Evolutionary conservation across 2,329 filamentous ascomycete genomes (phyloP), one percentile per base, ranked within the genome.

Genomic region (Talaromyces funiculosus): DNA sequence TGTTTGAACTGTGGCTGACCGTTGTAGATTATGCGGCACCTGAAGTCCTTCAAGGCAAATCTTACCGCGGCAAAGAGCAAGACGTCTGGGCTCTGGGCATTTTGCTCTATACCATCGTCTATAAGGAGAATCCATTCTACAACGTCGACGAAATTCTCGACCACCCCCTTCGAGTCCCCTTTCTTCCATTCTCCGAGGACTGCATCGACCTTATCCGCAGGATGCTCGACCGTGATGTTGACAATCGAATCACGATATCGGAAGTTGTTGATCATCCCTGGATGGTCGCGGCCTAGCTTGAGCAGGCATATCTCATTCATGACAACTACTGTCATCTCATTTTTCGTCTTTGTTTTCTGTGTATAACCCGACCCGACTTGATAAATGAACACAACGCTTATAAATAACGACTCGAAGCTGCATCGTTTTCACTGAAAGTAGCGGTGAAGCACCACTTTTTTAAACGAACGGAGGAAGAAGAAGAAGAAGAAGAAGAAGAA

Each of bases 111-210:
- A 99, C 94, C 29, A 97, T 99, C 71, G 89, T 97, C 70, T 99
- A 99, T 83, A 99, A 97, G 78, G 94, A 99, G 78, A 99, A 99
- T 71, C 93, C 94, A 0, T 99, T 97, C 75, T 97, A 97, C 82
- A 95, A 90, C 75, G 94, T 97, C 69, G 94, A 99, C 74, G 94
- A 99, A 80, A 99, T 99, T 71, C 95, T 97, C 85, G 94, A 99
- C 73, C 92, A 93, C 70, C 93, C 97, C 68, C 80, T 99, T 62
- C 86, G 94, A 53, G 88, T 99, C 29, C 94, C 94, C 0, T 97
- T 77, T 64, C 65, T 79, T 20, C 77, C 77, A 4, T 79, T 78
- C 63, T 78, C 90, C 73, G 92, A 97, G 65, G 89, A 92, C 66
- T 96, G 92, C 74, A 95, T 99, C 66, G 89, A 97, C 68, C 81